phyloP scores from a whole-genome alignment of 768 basidiomycete genomes.

The Kwoniella bestiolae region DNA sequence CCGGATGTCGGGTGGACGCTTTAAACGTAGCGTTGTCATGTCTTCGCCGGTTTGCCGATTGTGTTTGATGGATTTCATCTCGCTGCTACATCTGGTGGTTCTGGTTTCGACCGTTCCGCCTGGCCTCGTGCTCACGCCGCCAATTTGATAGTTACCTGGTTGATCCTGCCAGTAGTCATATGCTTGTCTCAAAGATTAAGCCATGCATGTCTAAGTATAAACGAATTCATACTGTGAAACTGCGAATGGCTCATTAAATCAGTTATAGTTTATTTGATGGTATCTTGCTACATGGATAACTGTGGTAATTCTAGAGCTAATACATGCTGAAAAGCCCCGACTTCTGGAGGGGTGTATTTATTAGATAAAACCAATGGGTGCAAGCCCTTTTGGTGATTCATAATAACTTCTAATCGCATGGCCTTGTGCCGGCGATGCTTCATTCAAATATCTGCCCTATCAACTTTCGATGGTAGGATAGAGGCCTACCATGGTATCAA shows the following conservation, averaged over 20 bases:
- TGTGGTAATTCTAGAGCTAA: slow-evolving; percentile 80
- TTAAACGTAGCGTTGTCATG: slow-evolving; percentile 51
- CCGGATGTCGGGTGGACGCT: slow-evolving; percentile 55
- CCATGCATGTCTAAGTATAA: slow-evolving; percentile 82
- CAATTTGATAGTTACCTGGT: slow-evolving; percentile 71
- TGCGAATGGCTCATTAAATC: slow-evolving; percentile 82
- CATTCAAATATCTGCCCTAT: slow-evolving; percentile 74
- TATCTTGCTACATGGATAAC: slow-evolving; percentile 77
- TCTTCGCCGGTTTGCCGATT: background rate
- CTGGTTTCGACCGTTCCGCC: slow-evolving; percentile 13
- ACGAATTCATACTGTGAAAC: slow-evolving; percentile 75
- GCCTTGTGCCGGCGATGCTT: slow-evolving; percentile 73
- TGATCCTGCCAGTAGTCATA: slow-evolving; percentile 84
- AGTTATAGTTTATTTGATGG: slow-evolving; percentile 81
- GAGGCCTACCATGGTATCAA: slow-evolving; percentile 77
- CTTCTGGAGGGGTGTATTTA: slow-evolving; percentile 74
- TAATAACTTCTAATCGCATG: slow-evolving; percentile 75
- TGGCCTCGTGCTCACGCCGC: slow-evolving; percentile 49
- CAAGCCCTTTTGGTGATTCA: slow-evolving; percentile 67
- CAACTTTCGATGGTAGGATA: slow-evolving; percentile 77
- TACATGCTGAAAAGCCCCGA: slow-evolving; percentile 70
- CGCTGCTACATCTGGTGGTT: slow-evolving; percentile 21
- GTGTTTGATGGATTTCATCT: slow-evolving; percentile 5
- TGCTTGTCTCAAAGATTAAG: slow-evolving; percentile 84
- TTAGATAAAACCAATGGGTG: slow-evolving; percentile 69